phyloP scores from a whole-genome alignment of 192 early-diverging fungal species.

The Kickxella alabastrina region DNA sequence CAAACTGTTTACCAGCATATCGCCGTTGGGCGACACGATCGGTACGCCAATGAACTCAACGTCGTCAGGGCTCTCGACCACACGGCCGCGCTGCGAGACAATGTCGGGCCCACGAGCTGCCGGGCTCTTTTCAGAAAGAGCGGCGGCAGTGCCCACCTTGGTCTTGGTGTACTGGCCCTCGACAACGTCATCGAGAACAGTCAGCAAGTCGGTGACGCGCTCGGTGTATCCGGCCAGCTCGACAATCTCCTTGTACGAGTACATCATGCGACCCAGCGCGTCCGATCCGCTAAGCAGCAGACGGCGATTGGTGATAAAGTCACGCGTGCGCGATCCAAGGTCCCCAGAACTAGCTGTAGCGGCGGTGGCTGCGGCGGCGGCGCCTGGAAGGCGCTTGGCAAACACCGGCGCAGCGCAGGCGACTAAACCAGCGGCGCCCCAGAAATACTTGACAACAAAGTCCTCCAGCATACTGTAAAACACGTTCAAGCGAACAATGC shows the following conservation, averaged over 20 bases:
- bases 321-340: conserved; percentile 45
- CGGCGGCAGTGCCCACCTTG: conserved; percentile 42
- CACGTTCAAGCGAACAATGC: conserved; percentile 78
- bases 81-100: conserved; percentile 60
- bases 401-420: conserved; percentile 89
- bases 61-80: conserved; percentile 64
- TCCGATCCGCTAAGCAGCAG: conserved; percentile 73
- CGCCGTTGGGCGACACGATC: conserved; percentile 92
- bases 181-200: conserved; percentile 85
- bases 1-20: conserved; percentile 82
- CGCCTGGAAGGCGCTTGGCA: conserved; percentile 46
- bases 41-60: conserved; percentile 91
- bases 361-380: conserved; percentile 1
- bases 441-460: conserved; percentile 98
- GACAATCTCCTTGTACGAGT: conserved; percentile 91
- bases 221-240: conserved; percentile 94
- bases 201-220: conserved; percentile 80
- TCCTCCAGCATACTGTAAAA: conserved; percentile 95
- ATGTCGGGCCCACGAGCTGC: conserved; percentile 21
- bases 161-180: conserved; percentile 74
- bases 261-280: conserved; percentile 82
- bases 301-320: conserved; percentile 75
- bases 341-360: conserved; percentile 1
- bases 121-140: conserved; percentile 11
- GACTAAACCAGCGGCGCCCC: conserved; percentile 86